Evolutionary conservation across 1,139 yeast genomes (phyloP).

Genomic region (Scheffersomyces titani): DNA sequence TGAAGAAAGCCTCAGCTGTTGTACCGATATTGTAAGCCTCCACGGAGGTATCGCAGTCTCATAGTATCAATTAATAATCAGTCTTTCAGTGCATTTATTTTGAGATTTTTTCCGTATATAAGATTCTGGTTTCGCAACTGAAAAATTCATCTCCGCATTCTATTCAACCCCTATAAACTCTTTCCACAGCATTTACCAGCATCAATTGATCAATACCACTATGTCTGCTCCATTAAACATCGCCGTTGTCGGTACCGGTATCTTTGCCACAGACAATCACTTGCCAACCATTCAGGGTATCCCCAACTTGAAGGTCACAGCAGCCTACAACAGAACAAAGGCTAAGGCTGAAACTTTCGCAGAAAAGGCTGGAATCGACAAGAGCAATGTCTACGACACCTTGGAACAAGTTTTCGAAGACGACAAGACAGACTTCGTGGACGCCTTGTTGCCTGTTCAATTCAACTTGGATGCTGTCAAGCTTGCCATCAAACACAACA

Average conservation of each 20-base stretch:
- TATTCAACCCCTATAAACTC: background rate
- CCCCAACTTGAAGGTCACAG: constrained; percentile 35
- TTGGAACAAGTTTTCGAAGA: constrained; percentile 68
- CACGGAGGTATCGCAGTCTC: background rate
- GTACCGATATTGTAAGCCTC: background rate
- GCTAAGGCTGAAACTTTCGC: constrained; percentile 83
- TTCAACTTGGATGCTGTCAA: constrained; percentile 66
- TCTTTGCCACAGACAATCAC: constrained; percentile 83
- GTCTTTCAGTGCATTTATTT: background rate
- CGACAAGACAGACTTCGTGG: constrained; percentile 68
- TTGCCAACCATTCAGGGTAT: constrained; percentile 66
- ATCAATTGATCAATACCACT: constrained; percentile 6
- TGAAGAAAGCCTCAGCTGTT: background rate
- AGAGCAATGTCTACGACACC: constrained; percentile 57
- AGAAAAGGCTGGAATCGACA: constrained; percentile 52
- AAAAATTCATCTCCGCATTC: background rate
- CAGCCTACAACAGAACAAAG: constrained; percentile 81
- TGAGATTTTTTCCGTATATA: background rate
- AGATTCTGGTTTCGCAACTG: background rate
- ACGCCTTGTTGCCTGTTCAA: constrained; percentile 86
- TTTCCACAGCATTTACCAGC: too few species aligned
- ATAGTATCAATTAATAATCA: background rate
- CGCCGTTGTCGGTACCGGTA: constrained; percentile 89
- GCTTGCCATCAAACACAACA: constrained; percentile 66
- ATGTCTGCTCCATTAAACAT: constrained; percentile 42